phyloP scores from a whole-genome alignment of 2,329 filamentous ascomycete genomes.

The Ampelomyces quisqualis region DNA sequence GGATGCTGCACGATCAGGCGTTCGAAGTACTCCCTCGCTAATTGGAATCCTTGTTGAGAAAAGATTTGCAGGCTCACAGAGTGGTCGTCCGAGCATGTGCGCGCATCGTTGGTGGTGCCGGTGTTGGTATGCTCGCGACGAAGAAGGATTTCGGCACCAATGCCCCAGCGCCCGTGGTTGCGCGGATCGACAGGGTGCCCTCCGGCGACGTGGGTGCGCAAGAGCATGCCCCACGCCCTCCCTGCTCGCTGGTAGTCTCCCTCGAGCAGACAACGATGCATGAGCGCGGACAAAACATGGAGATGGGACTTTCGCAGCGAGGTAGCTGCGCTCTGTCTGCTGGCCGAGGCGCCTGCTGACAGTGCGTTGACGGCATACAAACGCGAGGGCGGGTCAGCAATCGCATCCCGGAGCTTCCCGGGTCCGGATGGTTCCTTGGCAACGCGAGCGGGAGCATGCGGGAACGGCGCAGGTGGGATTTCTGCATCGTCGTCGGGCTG shows the following conservation, averaged over 20 bases:
- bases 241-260: constrained; percentile 71
- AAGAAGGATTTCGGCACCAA: constrained; percentile 82
- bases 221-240: constrained; percentile 72
- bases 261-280: constrained; percentile 71
- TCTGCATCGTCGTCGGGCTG: constrained; percentile 43
- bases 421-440: constrained; percentile 17
- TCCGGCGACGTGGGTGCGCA: constrained; percentile 62
- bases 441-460: constrained; percentile 42
- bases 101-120: background rate
- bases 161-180: constrained; percentile 70
- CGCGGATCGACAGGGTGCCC: constrained; percentile 65
- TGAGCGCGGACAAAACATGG: constrained; percentile 64
- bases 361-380: constrained; percentile 37
- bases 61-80: constrained; percentile 13
- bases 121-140: constrained; percentile 44
- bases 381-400: constrained; percentile 47
- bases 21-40: constrained; percentile 71
- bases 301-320: constrained; percentile 58
- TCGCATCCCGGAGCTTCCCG: constrained; percentile 41
- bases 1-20: constrained; percentile 71
- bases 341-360: constrained; percentile 13
- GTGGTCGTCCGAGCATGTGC: background rate
- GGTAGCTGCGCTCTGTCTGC: constrained; percentile 14
- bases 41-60: constrained; percentile 53
- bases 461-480: constrained; percentile 48